Evolutionary conservation across 2,329 filamentous ascomycete genomes (phyloP).

Genomic region (Fusarium dimerum): DNA sequence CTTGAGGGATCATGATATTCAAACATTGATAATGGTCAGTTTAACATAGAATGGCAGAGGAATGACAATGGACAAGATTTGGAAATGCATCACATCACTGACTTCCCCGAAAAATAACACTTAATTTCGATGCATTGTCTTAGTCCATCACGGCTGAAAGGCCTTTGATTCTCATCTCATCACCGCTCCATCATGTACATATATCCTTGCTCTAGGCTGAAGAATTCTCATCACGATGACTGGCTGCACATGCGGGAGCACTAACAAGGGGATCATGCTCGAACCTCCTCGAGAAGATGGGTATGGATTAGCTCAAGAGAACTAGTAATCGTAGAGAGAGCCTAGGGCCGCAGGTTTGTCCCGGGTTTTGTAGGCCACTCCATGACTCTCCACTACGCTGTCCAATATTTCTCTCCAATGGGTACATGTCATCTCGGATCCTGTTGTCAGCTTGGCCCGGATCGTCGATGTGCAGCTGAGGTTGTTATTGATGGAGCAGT

Average conservation of each 20-base stretch:
- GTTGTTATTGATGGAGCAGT: background rate
- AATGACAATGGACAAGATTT: too few relatives aligned
- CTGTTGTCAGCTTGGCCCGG: background rate
- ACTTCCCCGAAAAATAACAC: background rate
- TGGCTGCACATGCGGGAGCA: background rate
- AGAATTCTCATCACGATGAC: constrained; percentile 1
- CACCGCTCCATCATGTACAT: background rate
- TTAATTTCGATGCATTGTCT: background rate
- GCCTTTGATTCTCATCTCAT: background rate
- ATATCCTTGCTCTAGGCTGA: constrained; percentile 6
- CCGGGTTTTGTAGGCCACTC: too few relatives aligned
- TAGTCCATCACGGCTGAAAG: background rate
- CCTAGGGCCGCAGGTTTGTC: too few relatives aligned
- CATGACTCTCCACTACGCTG: too few relatives aligned
- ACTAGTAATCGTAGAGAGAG: background rate
- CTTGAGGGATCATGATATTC: too few relatives aligned
- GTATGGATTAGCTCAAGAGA: too few relatives aligned
- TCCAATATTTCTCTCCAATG: background rate
- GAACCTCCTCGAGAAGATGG: background rate
- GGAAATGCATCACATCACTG: too few relatives aligned
- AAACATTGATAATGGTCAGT: too few relatives aligned
- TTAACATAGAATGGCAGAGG: too few relatives aligned
- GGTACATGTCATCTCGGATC: background rate
- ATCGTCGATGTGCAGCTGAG: background rate
- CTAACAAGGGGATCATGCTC: background rate